Evolutionary conservation across 805 yeast genomes (phyloP).

Genomic region (Pichia kluyveri): DNA sequence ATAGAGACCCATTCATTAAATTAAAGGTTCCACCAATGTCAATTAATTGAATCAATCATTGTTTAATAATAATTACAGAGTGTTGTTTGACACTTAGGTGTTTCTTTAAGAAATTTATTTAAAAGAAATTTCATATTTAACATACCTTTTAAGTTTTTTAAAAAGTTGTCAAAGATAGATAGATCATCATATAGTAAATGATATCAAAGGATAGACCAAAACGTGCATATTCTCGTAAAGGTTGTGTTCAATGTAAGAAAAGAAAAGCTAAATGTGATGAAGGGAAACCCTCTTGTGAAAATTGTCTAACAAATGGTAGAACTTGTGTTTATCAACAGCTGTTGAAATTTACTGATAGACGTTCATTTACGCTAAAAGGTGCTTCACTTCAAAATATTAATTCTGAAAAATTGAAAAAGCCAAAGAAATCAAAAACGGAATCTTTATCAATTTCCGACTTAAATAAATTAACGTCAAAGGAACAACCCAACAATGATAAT

Average conservation of each 20-base stretch:
- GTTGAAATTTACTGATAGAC: constrained; percentile 25
- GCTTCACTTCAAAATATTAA: background rate
- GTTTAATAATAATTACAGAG: no score
- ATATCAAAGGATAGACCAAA: background rate
- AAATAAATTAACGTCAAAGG: background rate
- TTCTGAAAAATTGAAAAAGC: background rate
- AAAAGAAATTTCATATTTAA: no score
- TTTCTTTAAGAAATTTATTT: no score
- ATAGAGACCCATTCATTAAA: no score
- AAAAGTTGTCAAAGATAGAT: no score
- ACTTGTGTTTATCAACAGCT: constrained; percentile 29
- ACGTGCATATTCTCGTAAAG: constrained; percentile 30
- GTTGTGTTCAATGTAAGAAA: constrained; percentile 37
- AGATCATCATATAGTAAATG: background rate
- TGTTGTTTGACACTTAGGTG: background rate
- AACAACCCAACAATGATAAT: background rate
- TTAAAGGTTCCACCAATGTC: no score
- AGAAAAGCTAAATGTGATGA: constrained; percentile 36
- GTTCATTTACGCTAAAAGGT: constrained; percentile 18
- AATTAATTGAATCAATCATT: no score
- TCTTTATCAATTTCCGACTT: background rate
- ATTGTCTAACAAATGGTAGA: constrained; percentile 30
- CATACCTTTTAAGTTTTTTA: no score
- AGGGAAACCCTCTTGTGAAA: constrained; percentile 31
- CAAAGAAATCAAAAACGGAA: background rate